These are phyloP conservation scores for Kuraishia capsulata DNA, from an alignment of 805 yeast species.

Conservation along the genomic window DNA sequence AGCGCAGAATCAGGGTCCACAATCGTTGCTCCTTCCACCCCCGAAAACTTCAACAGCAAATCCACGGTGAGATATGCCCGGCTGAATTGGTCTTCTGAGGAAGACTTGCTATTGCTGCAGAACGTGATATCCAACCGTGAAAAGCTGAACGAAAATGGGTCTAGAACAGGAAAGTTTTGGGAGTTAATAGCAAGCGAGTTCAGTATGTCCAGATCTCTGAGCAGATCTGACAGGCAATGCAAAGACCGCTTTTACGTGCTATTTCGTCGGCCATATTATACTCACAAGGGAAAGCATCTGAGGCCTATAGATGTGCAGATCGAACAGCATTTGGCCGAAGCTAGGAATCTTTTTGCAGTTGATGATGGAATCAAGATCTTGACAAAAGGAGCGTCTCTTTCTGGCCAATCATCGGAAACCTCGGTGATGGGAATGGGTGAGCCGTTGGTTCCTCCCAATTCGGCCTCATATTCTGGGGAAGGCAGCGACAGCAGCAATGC, in stretches of 20 bases:
- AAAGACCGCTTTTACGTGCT: slow-evolving; percentile 3
- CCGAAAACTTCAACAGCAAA: neutral
- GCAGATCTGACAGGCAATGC: slow-evolving; percentile 1
- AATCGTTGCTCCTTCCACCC: neutral
- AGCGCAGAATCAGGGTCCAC: neutral
- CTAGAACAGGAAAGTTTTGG: slow-evolving; percentile 5
- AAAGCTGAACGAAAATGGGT: neutral
- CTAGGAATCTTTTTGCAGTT: neutral
- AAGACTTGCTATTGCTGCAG: slow-evolving; percentile 1
- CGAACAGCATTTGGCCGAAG: neutral
- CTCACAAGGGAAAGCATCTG: neutral
- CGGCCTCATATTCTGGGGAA: neutral
- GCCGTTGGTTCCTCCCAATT: neutral
- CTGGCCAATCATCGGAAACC: neutral
- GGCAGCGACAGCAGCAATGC: neutral
- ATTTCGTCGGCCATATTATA: neutral
- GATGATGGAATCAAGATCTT: slow-evolving; percentile 1
- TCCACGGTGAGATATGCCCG: neutral
- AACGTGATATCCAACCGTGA: neutral
- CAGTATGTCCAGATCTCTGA: neutral
- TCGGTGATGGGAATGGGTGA: neutral
- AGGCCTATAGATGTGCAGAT: neutral
- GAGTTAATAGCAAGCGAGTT: slow-evolving; percentile 3
- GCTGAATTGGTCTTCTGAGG: slow-evolving; percentile 1
- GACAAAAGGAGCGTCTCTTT: neutral